Conservation (phyloP, 2,329 filamentous ascomycete genomes). For the Paraphoma sp. region DNA sequence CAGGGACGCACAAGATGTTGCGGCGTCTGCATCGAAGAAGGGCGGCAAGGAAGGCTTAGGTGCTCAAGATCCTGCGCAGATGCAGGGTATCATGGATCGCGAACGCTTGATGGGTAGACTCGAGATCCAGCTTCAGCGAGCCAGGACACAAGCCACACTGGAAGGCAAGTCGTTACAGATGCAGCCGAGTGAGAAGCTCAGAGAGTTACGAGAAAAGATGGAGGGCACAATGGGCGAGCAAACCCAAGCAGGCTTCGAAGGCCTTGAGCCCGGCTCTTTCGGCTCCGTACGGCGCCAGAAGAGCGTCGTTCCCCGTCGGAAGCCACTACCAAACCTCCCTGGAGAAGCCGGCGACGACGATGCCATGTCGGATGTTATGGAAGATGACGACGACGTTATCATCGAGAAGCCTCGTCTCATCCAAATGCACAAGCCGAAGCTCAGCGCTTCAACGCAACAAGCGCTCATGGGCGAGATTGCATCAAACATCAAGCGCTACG, state of each 20-base stretch:
- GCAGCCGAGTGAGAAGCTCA: slow-evolving; percentile 88
- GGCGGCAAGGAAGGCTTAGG: slow-evolving; percentile 58
- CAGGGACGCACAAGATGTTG: slow-evolving; percentile 93
- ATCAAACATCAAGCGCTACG: slow-evolving; percentile 75
- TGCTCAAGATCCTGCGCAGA: slow-evolving; percentile 73
- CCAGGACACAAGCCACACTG: slow-evolving; percentile 97
- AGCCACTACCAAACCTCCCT: slow-evolving; percentile 44
- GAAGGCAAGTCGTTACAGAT: slow-evolving; percentile 88
- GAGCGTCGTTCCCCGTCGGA: slow-evolving; percentile 48
- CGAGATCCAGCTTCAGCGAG: slow-evolving; percentile 92
- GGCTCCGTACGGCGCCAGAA: slow-evolving; percentile 51
- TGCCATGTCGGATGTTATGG: slow-evolving; percentile 41
- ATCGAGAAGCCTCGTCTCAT: slow-evolving; percentile 82
- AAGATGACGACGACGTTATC: slow-evolving; percentile 66
- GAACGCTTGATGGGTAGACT: slow-evolving; percentile 91
- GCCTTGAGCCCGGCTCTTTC: slow-evolving; percentile 65
- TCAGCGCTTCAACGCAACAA: slow-evolving; percentile 68
- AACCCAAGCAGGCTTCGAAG: slow-evolving; percentile 33
- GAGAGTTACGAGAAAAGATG: slow-evolving; percentile 94
- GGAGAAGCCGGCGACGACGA: slow-evolving; percentile 47
- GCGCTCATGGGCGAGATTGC: slow-evolving; percentile 74
- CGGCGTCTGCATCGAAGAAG: slow-evolving; percentile 81
- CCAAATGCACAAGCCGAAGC: slow-evolving; percentile 75
- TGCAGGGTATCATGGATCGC: slow-evolving; percentile 92
- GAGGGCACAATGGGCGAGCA: slow-evolving; percentile 64